Conservation (phyloP, 2,329 filamentous ascomycete genomes). For the Venturiaceae sp. region DNA sequence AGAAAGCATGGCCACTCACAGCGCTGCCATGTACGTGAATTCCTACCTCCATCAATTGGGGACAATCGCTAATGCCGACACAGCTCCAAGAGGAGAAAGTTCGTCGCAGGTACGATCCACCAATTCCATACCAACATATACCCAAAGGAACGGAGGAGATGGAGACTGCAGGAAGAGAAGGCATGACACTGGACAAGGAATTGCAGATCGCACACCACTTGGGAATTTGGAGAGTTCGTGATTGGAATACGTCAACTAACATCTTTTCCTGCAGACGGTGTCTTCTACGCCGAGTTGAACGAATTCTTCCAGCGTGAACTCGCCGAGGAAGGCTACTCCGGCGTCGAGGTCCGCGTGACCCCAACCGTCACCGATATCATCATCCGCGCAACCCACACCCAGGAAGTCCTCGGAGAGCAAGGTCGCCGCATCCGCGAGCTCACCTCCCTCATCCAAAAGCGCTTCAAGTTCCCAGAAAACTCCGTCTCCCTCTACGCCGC, state of each 20-base stretch:
- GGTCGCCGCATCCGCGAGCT: conserved; percentile 99
- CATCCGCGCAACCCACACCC: conserved; percentile 99
- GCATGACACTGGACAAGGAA: neutral
- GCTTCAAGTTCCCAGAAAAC: conserved; percentile 99
- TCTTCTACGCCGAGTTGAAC: conserved; percentile 99
- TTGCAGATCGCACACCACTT: neutral
- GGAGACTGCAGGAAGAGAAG: neutral
- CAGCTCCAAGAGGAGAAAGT: conserved; percentile 81
- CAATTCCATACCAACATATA: neutral
- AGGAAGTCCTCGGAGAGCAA: conserved; percentile 99
- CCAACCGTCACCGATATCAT: conserved; percentile 99
- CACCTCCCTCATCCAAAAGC: conserved; percentile 99
- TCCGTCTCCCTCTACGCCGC: conserved; percentile 98
- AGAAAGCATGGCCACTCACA: conserved; percentile 28
- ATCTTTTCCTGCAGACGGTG: conserved; percentile 61
- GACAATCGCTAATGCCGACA: conserved; percentile 5
- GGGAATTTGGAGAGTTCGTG: neutral
- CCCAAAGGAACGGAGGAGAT: neutral
- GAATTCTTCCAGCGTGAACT: conserved; percentile 99
- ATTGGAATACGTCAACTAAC: neutral
- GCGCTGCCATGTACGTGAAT: conserved; percentile 27
- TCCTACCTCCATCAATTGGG: too few relatives aligned
- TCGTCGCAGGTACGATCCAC: conserved; percentile 40
- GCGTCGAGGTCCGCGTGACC: conserved; percentile 99
- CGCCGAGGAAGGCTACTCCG: conserved; percentile 99